Evolutionary conservation across 2,329 filamentous ascomycete genomes (phyloP).

Genomic region (Ophiostoma piceae): DNA sequence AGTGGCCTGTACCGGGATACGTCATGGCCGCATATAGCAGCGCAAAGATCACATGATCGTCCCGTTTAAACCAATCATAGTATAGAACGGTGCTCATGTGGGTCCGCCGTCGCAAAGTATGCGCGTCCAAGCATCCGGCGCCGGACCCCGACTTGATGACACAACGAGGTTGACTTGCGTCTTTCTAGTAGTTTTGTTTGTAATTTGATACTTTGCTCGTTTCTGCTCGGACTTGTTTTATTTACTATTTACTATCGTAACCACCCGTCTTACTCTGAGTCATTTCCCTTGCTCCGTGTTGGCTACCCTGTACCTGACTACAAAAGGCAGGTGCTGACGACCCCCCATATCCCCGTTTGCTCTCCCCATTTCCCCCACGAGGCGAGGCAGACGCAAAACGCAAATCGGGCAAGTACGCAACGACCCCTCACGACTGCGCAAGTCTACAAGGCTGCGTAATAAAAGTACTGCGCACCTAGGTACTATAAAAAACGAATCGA

Average conservation of each 20-base stretch:
- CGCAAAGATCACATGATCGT: not conserved
- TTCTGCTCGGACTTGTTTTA: not conserved
- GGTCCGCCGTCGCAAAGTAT: constrained; percentile 7
- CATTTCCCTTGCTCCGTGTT: not conserved
- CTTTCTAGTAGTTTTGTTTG: not conserved
- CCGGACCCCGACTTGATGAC: constrained; percentile 5
- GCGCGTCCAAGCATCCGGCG: constrained; percentile 7
- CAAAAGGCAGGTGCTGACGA: constrained; percentile 5
- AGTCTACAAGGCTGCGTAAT: constrained; percentile 1
- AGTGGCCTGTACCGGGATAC: constrained; percentile 13
- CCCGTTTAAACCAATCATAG: not conserved
- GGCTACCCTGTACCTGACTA: not conserved
- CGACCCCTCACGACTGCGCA: not conserved
- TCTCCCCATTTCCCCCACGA: not conserved
- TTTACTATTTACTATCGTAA: not conserved
- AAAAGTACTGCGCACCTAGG: not conserved
- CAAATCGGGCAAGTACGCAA: not conserved
- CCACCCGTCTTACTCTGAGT: not conserved
- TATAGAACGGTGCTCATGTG: not conserved
- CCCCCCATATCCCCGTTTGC: constrained; percentile 1
- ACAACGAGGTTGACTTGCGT: not conserved
- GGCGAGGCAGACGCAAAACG: not conserved
- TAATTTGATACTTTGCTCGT: not conserved
- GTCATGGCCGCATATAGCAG: constrained; percentile 1
- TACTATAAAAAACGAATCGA: too few relatives aligned